Base-by-base conservation (phyloP, 169 alveolate species). In the Plasmodium cynomolgi region DNA sequence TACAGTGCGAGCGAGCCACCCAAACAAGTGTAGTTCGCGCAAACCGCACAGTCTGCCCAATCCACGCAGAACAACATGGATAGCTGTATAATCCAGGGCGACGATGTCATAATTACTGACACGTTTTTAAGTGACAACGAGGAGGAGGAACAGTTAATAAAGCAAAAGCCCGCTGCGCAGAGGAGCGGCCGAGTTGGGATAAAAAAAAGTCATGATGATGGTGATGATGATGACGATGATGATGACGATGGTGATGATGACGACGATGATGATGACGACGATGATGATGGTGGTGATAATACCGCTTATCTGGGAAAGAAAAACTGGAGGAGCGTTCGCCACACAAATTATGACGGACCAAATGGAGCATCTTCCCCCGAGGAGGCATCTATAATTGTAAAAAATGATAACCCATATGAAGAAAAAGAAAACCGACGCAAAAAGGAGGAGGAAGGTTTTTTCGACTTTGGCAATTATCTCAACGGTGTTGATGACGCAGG, bases 381-480 rank as follows among this genome's bases (percentile, higher is more conserved):
- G 29, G 20, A 83, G 29, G 9, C 80, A 73, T 26, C 77, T n/a
- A 44, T 33, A 91, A 56, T 58, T 56, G n/a, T 11, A 39, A 31
- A 47, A 17, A 79, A 79, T 11, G 75, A 34, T 26, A 44, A 47
- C 11, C 20, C 17, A 34, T 23, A n/a, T 44, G 23, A 31, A 72
- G 68, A 91, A 74, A 50, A 34, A 37, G 15, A n/a, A 15, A 34
- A 26, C 34, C 71, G n/a, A 26, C 77, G 62, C 8, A 26, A 41
- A 7, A 47, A 44, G 17, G 71, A 29, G 13, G 74, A 44, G 73
- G 83, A 23, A 23, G 68, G 54, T 7, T 92, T 56, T 41, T 80
- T 77, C 39, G 54, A 85, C 74, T 84, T 92, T n/a, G 93, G 54
- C 20, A 79, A 82, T 34, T 82, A 92, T 77, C 71, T 82, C 26